phyloP scores from a whole-genome alignment of 805 yeast species.

The Candida broadrunensis region DNA sequence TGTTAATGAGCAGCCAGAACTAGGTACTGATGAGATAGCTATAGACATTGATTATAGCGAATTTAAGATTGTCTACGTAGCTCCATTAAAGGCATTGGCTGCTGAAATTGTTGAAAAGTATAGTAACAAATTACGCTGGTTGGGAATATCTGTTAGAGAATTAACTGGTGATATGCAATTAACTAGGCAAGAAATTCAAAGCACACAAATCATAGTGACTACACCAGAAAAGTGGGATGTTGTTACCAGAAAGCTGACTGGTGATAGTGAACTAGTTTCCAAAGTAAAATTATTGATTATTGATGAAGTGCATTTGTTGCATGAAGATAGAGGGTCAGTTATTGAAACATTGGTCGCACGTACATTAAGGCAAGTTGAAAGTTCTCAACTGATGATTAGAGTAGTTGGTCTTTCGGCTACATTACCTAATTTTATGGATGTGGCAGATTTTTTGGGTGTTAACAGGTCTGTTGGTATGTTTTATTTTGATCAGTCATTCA shows the following conservation, averaged over 20 bases:
- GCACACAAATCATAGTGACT: slow-evolving; percentile 81
- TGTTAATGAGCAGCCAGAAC: slow-evolving; percentile 41
- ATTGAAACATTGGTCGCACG: slow-evolving; percentile 94
- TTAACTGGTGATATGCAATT: slow-evolving; percentile 87
- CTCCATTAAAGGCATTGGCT: slow-evolving; percentile 93
- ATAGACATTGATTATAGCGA: slow-evolving; percentile 73
- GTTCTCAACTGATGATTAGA: slow-evolving; percentile 88
- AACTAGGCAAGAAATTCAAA: slow-evolving; percentile 69
- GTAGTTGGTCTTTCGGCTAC: slow-evolving; percentile 95
- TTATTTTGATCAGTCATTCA: slow-evolving; percentile 86
- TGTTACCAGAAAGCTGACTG: slow-evolving; percentile 88
- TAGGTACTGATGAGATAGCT: slow-evolving; percentile 41
- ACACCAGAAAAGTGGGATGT: slow-evolving; percentile 99
- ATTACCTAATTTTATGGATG: slow-evolving; percentile 86
- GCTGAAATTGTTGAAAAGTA: slow-evolving; percentile 95
- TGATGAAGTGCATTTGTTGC: slow-evolving; percentile 94
- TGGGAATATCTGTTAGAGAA: slow-evolving; percentile 84
- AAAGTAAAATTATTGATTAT: slow-evolving; percentile 84
- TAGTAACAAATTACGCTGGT: slow-evolving; percentile 71
- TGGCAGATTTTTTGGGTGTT: slow-evolving; percentile 91
- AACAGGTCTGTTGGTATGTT: slow-evolving; percentile 90
- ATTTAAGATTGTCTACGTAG: slow-evolving; percentile 87
- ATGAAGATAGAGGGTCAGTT: slow-evolving; percentile 97
- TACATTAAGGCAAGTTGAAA: slow-evolving; percentile 91
- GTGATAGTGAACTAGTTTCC: slow-evolving; percentile 79